Conservation (phyloP, 805 yeast genomes). For the Schwanniomyces vanrijiae region DNA sequence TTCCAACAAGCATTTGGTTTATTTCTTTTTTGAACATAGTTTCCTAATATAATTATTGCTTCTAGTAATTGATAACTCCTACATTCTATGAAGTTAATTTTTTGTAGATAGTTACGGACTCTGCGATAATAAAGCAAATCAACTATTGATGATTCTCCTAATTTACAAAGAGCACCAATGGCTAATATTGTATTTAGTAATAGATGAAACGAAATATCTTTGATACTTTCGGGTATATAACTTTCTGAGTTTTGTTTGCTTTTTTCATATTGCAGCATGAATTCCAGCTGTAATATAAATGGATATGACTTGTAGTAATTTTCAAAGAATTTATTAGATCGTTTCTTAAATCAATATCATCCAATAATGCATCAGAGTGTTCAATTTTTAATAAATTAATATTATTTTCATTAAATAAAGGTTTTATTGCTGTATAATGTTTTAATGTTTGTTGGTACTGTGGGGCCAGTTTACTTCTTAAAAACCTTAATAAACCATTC, state of each 20-base stretch:
- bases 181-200: slow-evolving; percentile 55
- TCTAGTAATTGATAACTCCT: slow-evolving; percentile 58
- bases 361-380: slow-evolving; percentile 1
- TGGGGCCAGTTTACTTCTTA: background rate
- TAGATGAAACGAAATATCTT: slow-evolving; percentile 42
- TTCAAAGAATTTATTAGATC: slow-evolving; percentile 46
- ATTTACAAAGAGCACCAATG: slow-evolving; percentile 71
- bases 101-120: slow-evolving; percentile 44
- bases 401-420: background rate
- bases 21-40: slow-evolving; percentile 18
- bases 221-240: background rate
- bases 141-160: slow-evolving; percentile 49
- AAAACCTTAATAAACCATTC: slow-evolving; percentile 7
- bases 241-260: slow-evolving; percentile 38
- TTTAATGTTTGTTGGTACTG: background rate
- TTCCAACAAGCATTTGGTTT: slow-evolving; percentile 46
- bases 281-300: slow-evolving; percentile 51
- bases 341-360: slow-evolving; percentile 8
- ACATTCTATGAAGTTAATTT: slow-evolving; percentile 52
- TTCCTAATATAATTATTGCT: slow-evolving; percentile 21
- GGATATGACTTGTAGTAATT: slow-evolving; percentile 65
- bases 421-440: background rate
- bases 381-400: background rate
- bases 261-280: slow-evolving; percentile 49
- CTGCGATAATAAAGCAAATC: slow-evolving; percentile 53